Evolutionary conservation across 495 filamentous ascomycete species (phyloP), one percentile per base, ranked within the genome.

Genomic region (Lasiosphaeris hirsuta): DNA sequence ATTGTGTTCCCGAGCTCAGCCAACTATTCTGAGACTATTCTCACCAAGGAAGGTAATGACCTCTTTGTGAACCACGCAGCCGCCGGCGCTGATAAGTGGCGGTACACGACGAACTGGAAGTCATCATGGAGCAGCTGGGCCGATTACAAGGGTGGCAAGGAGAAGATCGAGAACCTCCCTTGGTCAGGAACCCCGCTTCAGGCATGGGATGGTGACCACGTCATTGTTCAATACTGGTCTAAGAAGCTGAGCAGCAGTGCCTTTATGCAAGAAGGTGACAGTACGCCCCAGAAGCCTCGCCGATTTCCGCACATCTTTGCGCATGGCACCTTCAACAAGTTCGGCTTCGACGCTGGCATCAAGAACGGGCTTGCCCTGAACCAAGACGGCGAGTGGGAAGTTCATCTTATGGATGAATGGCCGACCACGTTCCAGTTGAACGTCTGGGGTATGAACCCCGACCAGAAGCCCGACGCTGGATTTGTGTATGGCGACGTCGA

Each of bases 191-290:
- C 84, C 1, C 75, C 81, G 41, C 62, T 66, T 0, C 86, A 90
- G 62, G 67, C 62, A n/a, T 90, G 86, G 86, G 56, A 75, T 3
- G 86, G 81, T 14, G 79, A 87, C 49, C 86, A 90, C 59, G 76
- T 89, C 14, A 75, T 81, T 0, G 79, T 86, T 14, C 84, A 88
- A 61, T 90, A 90, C 64, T 90, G 83, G 79, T 10, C 81, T 78
- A 84, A 77, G 63, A 75, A 74, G 49, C 69, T 82, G 37, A 76
- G 79, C 23, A 86, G 84, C 23, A 88, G 85, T 64, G 75, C 80
- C 58, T 83, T 86, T 56, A 59, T 81, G 2, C 85, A 87, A 63
- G 77, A 84, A 55, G 85, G 82, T 38, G 86, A 88, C 62, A 77
- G 70, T 63, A 69, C 43, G 2, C 51, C 58, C 7, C 56, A 69